Evolutionary conservation across 352 stramenopile genomes (phyloP), one percentile per base, ranked within the genome.

Genomic region (Phytophthora pistaciae): DNA sequence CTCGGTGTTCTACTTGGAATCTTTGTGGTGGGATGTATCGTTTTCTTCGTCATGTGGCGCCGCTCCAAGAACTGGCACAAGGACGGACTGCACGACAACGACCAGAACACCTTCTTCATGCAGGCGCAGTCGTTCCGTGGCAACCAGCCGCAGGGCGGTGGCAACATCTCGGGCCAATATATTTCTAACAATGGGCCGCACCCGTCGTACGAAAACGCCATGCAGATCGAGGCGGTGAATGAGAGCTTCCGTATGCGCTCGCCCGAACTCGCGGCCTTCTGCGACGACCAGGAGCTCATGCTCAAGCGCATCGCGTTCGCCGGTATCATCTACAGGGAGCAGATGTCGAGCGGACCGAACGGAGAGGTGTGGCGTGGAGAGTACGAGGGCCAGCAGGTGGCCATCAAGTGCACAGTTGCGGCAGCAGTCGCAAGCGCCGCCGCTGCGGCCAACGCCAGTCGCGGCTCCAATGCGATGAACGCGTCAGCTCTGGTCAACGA

Each of bases 331-430:
- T 80, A 75, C 59, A 56, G 64, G 23, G 25, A 80, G 44, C 61
- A 77, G 25, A 71, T 80, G 42, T 65, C 65, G 3, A 80, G 60
- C 49, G 73, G 73, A 18, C 56, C 61, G 9, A 74, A 74, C n/a
- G 68, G 83, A 3, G 83, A 94, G 64, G 81, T 94, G 16, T 94
- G 86, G 86, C 71, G 69, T 1, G 86, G 80, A 9, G 71, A 88
- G 44, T 85, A 83, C 44, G 72, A 82, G 27, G 78, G 72, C 2
- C 72, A 85, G 23, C 61, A 74, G 14, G 81, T 92, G 6, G 84
- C 86, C 1, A 86, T 92, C 54, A 91, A 92, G 70, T 75, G 68
- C 53, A 75, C 73, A 8, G 42, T 71, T 29, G 73, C 64, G 13
- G 65, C 68, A 0, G 63, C 64, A 55, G 57, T 65, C 38, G 54